Base-by-base conservation (phyloP, 139 green algal genomes). In the Ettlia oleoabundans region DNA sequence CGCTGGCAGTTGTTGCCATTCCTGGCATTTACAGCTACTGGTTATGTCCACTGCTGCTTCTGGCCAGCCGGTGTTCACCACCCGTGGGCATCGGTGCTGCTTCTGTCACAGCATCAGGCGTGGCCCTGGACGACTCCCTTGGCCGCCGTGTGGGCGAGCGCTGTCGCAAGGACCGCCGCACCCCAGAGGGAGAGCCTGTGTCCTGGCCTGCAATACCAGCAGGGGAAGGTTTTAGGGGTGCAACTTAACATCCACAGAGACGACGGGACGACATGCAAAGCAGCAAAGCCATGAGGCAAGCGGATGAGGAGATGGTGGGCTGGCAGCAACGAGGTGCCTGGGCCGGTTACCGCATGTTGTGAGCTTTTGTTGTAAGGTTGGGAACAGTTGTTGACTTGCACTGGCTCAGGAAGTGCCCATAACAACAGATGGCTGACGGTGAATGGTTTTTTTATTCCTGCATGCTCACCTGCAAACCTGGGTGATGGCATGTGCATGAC, bases 131-230 rank as follows among this genome's bases (percentile, higher is more conserved):
- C 15, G 21, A 35, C 8, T 52, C 73, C 4, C 53, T 51, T 1
- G 73, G 75, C 75, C 74, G 55, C 28, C 75, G 75, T 0, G 75
- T 81, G 40, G 75, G 75, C 2, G 58, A 72, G 28, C 75, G 75
- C 75, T 81, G 75, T n/a, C 75, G 55, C 75, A 81, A 58, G 0
- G 75, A 81, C 15, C 75, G 58, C 2, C 75, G 75, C 37, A 53
- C 43, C 26, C 58, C 75, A 4, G 75, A 62, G 38, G 75, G 75
- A 4, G 75, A 62, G 38, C 75, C 75, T 4, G 58, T 81, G 58
- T 81, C 75, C 75, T 81, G 75, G 38, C 75, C 75, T 71, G 75
- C 53, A 43, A 35, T 2, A n/a, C n/a, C n/a, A n/a, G n/a, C n/a
- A n/a, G n/a, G n/a, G n/a, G n/a, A n/a, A n/a, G n/a, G n/a, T n/a